Percentiles rank a stretch among this genome's conserved stretches.
phyloP scores from a whole-genome alignment of 192 early-diverging fungal genomes.

The Entomortierella chlamydospora region DNA sequence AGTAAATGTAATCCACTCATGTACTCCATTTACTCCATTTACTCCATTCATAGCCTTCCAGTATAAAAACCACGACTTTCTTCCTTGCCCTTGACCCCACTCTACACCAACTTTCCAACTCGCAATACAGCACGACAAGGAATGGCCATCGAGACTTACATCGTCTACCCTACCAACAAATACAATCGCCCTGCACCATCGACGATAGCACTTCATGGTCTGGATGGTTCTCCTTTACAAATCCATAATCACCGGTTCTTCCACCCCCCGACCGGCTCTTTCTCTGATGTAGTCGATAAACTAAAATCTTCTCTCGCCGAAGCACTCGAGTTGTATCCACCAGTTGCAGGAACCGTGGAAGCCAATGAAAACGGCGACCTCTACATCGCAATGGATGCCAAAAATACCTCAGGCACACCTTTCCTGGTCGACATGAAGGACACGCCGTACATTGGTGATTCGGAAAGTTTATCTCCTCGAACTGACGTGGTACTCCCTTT shows the following conservation, averaged over 20 bases:
- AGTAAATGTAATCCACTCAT: too few species aligned
- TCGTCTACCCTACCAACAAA: constrained; percentile 32
- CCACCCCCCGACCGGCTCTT: constrained; percentile 1
- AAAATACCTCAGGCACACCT: constrained; percentile 26
- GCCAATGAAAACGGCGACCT: constrained; percentile 29
- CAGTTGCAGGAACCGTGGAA: constrained; percentile 40
- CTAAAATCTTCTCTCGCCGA: constrained; percentile 50
- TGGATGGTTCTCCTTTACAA: constrained; percentile 49
- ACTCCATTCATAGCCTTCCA: too few species aligned
- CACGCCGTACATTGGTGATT: constrained; percentile 26
- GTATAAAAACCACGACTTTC: too few species aligned
- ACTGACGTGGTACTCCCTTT: constrained; percentile 1
- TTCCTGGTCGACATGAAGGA: constrained; percentile 46
- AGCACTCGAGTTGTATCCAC: constrained; percentile 54
- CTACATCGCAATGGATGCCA: constrained; percentile 16
- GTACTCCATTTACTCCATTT: too few species aligned
- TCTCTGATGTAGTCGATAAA: constrained; percentile 34
- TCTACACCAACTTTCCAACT: too few species aligned
- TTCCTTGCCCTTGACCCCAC: too few species aligned
- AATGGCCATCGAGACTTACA: constrained; percentile 32
- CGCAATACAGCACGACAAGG: too few species aligned
- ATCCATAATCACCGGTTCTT: constrained; percentile 53
- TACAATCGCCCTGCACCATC: constrained; percentile 41
- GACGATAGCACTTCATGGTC: constrained; percentile 29
- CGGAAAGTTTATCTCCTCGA: constrained; percentile 36